Evolutionary conservation across 1,284 basidiomycete genomes (phyloP).

Genomic region (Xerocomus nothofagi): DNA sequence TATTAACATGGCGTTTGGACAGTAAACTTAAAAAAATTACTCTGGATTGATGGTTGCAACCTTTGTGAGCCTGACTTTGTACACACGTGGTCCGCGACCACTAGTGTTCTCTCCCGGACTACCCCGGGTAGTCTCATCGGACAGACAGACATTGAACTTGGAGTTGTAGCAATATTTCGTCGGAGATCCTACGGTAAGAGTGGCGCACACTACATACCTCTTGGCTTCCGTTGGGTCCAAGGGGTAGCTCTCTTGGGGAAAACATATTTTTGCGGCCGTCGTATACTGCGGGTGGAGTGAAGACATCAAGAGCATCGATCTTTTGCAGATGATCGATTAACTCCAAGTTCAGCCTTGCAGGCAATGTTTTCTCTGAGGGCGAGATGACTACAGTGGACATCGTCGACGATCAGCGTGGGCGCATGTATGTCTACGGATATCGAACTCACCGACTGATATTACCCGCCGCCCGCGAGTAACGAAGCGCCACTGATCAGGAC

Average conservation of each 20-base stretch:
- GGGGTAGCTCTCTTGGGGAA: constrained; percentile 52
- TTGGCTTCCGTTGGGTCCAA: constrained; percentile 47
- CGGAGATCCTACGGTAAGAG: not conserved
- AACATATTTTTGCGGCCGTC: constrained; percentile 81
- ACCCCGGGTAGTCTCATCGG: constrained; percentile 37
- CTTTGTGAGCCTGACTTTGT: constrained; percentile 62
- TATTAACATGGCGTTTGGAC: constrained; percentile 3
- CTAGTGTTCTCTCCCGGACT: constrained; percentile 36
- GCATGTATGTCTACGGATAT: not conserved
- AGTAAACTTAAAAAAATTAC: constrained; percentile 38
- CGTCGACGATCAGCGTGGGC: constrained; percentile 10
- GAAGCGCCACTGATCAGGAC: constrained; percentile 19
- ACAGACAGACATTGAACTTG: constrained; percentile 63
- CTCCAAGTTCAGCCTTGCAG: constrained; percentile 64
- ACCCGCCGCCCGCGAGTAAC: not conserved
- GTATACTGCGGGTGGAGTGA: constrained; percentile 66
- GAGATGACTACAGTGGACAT: constrained; percentile 48
- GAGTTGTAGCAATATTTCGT: constrained; percentile 4
- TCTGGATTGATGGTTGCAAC: constrained; percentile 76
- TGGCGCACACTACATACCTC: constrained; percentile 41
- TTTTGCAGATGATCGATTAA: constrained; percentile 62
- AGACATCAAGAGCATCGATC: constrained; percentile 54
- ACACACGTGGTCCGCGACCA: constrained; percentile 53
- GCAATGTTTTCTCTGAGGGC: constrained; percentile 64
- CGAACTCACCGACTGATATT: constrained; percentile 55